Evolutionary conservation across 805 yeast species (phyloP), one percentile per base, ranked within the genome.

Genomic region (Cyberlindnera mrakii): DNA sequence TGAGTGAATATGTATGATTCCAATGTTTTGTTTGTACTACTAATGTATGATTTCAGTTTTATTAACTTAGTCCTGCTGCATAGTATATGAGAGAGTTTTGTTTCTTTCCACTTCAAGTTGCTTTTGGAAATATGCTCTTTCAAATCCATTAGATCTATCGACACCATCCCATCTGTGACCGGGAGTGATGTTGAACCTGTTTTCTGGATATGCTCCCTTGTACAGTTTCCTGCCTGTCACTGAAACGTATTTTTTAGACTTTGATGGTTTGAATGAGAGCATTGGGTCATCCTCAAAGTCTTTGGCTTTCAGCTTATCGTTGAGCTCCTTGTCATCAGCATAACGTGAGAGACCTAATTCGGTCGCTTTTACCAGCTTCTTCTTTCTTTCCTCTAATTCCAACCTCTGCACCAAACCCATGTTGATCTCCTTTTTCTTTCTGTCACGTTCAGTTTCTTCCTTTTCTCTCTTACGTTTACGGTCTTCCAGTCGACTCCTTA

Each of bases 91-190:
- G 25, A 60, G 47, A 0, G 57, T 48, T 40, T 64, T 62, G 6
- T 48, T 45, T 41, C 68, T 66, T 37, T 64, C 58, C 5, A 55
- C 29, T 31, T 71, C 71, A 13, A 60, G 58, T 43, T 63, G 70
- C 52, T 57, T 68, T 36, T 60, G 68, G 49, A 85, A 70, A 70
- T 85, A 74, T 42, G 72, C 67, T 39, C 65, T 67, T 58, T 90
- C 98, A 62, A 85, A 90, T 4, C 96, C 96, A 57, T 83, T 90
- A 0, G 95, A 80, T 46, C 98, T 66, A 62, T 87, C 90, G 2
- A 90, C 80, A 0, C 97, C 97, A 61, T 86, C 96, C 98, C 98
- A 90, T 44, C 86, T 68, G 50, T 70, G 68, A 0, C 97, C 96
- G 0, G 96, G 95, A 5, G 66, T 63, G 13, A 90, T 80, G 3